phyloP scores from a whole-genome alignment of 2,329 filamentous ascomycete genomes.

The Colletotrichum graminicola region DNA sequence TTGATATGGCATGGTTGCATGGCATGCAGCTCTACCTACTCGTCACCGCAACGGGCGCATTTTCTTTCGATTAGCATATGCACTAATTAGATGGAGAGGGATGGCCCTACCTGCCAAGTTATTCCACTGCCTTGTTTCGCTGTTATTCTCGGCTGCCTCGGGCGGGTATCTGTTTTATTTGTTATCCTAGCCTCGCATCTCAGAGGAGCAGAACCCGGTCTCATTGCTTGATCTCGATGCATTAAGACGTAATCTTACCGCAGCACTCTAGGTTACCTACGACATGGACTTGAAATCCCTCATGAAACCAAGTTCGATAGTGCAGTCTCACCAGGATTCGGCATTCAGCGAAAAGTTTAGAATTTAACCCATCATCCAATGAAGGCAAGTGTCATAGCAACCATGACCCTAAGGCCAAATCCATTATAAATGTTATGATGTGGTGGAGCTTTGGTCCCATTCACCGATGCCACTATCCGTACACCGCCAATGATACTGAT shows the following conservation, averaged over 20 bases:
- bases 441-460: conserved; percentile 32
- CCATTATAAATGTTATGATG: conserved; percentile 41
- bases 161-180: conserved; percentile 9
- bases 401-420: conserved; percentile 26
- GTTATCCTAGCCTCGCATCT: neutral
- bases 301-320: conserved; percentile 40
- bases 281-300: conserved; percentile 37
- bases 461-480: conserved; percentile 21
- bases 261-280: conserved; percentile 1
- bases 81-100: neutral
- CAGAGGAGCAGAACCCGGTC: conserved; percentile 5
- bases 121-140: conserved; percentile 26
- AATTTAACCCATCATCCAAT: conserved; percentile 33
- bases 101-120: conserved; percentile 5
- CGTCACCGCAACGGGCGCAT: conserved; percentile 13
- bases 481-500: conserved; percentile 34
- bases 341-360: conserved; percentile 28
- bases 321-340: conserved; percentile 39
- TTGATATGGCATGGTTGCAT: neutral
- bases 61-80: conserved; percentile 12
- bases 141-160: conserved; percentile 39
- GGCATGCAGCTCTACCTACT: neutral
- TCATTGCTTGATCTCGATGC: conserved; percentile 32
- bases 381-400: conserved; percentile 23
- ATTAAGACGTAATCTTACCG: conserved; percentile 42